Conservation (phyloP, 2,329 filamentous ascomycete genomes). For the Hymenoscyphus fructigenus region DNA sequence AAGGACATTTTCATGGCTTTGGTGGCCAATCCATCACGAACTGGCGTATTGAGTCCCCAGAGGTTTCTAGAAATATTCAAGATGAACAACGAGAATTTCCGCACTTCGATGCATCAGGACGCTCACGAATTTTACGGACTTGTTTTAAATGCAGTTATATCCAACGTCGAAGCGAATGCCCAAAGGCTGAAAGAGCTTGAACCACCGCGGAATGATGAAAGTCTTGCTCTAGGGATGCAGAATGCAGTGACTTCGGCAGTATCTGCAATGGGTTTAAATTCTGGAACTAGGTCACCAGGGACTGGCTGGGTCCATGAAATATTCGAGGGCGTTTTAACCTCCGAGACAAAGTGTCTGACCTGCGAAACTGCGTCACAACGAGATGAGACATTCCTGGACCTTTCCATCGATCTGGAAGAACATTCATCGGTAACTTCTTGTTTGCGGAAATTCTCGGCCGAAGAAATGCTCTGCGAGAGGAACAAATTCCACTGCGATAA, state of each 20-base stretch:
- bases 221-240: conserved; percentile 53
- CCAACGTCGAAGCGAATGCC: conserved; percentile 88
- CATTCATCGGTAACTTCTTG: conserved; percentile 97
- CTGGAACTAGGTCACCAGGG: conserved; percentile 53
- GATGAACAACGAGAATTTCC: conserved; percentile 95
- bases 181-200: conserved; percentile 58
- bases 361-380: conserved; percentile 94
- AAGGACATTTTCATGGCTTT: conserved; percentile 96
- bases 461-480: conserved; percentile 96
- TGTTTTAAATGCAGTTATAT: conserved; percentile 91
- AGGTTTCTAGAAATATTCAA: conserved; percentile 93
- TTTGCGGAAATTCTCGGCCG: conserved; percentile 90
- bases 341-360: conserved; percentile 92
- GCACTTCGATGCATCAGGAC: conserved; percentile 96
- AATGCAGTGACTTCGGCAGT: conserved; percentile 42
- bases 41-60: conserved; percentile 87
- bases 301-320: conserved; percentile 95
- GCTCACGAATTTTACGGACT: conserved; percentile 96
- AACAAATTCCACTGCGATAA: conserved; percentile 99
- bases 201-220: conserved; percentile 42
- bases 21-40: conserved; percentile 76
- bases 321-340: conserved; percentile 91
- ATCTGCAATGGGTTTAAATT: conserved; percentile 39
- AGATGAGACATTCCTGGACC: conserved; percentile 92
- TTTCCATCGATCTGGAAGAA: conserved; percentile 93